Percentiles rank a stretch among this genome's conserved stretches.
phyloP scores from a whole-genome alignment of 345 rosid species.

The Trapa bicornis region DNA sequence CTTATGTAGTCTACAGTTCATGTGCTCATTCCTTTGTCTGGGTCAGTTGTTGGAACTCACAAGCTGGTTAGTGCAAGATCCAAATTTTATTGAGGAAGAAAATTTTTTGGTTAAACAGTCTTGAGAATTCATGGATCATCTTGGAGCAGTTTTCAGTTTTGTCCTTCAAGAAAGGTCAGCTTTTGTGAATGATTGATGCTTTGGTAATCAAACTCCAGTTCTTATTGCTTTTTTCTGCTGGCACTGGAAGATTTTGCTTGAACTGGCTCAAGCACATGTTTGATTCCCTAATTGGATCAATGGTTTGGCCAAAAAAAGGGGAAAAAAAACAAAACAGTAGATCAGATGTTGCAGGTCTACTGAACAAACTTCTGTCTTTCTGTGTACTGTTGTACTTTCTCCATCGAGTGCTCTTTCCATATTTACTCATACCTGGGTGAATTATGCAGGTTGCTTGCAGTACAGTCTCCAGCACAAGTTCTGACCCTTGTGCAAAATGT shows the following conservation, averaged over 20 bases:
- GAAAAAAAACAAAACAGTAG: not conserved
- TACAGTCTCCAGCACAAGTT: not conserved
- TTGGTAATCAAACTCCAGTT: not conserved
- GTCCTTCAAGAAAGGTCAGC: not conserved
- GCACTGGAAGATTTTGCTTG: not conserved
- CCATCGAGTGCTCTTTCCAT: not conserved
- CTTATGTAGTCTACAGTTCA: not conserved
- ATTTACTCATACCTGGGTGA: not conserved
- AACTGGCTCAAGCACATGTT: not conserved
- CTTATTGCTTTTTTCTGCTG: not conserved
- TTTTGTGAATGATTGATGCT: not conserved
- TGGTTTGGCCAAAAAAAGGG: too few species aligned
- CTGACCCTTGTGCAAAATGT: not conserved
- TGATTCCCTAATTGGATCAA: not conserved
- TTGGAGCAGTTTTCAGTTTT: not conserved
- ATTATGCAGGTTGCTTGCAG: constrained; percentile 8
- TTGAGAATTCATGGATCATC: not conserved
- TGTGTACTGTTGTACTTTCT: not conserved
- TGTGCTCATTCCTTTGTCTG: not conserved
- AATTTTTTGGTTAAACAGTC: not conserved
- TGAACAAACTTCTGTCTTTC: not conserved
- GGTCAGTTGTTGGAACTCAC: not conserved
- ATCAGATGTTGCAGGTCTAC: not conserved
- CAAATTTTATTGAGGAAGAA: not conserved
- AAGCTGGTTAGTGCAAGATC: not conserved